These are phyloP conservation scores for Rhizomucor miehei DNA, from an alignment of 371 early-diverging fungal species.

Conservation along the genomic window DNA sequence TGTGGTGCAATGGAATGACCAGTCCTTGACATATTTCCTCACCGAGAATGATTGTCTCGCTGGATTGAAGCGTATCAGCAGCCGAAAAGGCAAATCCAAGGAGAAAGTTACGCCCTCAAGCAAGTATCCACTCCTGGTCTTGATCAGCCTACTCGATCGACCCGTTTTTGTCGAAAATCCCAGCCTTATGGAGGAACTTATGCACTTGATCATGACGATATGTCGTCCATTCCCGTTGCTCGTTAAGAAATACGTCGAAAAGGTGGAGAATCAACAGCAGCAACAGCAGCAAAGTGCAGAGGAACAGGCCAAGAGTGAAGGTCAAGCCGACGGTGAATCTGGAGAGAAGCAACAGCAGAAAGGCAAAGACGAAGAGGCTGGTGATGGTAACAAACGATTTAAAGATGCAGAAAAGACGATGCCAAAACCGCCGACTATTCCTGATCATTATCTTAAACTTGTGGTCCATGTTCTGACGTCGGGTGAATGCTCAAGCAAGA, in stretches of 20 bases:
- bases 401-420: slow-evolving; percentile 20
- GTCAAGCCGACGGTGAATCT: slow-evolving; percentile 1
- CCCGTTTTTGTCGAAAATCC: slow-evolving; percentile 75
- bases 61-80: slow-evolving; percentile 44
- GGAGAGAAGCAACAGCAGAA: slow-evolving; percentile 8
- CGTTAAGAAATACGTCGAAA: slow-evolving; percentile 49
- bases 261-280: slow-evolving; percentile 30
- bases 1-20: slow-evolving; percentile 66
- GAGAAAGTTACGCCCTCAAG: slow-evolving; percentile 51
- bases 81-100: slow-evolving; percentile 69
- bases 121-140: slow-evolving; percentile 83
- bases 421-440: slow-evolving; percentile 69
- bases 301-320: slow-evolving; percentile 1
- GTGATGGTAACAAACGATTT: slow-evolving; percentile 3
- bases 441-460: slow-evolving; percentile 69
- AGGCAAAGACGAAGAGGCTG: slow-evolving; percentile 1
- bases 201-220: slow-evolving; percentile 79
- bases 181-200: slow-evolving; percentile 82
- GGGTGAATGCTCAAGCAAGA: slow-evolving; percentile 90
- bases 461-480: slow-evolving; percentile 88
- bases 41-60: slow-evolving; percentile 67
- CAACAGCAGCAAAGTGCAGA: slow-evolving; percentile 29
- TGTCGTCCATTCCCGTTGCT: slow-evolving; percentile 68
- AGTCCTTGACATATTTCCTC: slow-evolving; percentile 70
- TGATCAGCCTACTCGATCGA: slow-evolving; percentile 83